phyloP scores from a whole-genome alignment of 257 asterid species.

The Gynochthodes officinalis region DNA sequence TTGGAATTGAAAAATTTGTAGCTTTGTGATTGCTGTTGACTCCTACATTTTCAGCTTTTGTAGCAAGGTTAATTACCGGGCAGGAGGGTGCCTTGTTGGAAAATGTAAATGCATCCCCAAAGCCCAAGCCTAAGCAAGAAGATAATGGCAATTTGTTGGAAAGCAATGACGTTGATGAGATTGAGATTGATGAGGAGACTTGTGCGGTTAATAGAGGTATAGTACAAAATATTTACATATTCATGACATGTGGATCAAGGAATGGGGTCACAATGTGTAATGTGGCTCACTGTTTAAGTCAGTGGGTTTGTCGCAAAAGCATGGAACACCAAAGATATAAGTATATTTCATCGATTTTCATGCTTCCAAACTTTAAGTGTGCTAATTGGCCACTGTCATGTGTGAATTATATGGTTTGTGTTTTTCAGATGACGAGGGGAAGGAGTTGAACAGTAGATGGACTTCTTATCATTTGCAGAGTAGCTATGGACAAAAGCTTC shows the following conservation, averaged over 20 bases:
- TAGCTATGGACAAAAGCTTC: conserved; percentile 35
- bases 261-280: not conserved
- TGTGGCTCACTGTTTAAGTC: not conserved
- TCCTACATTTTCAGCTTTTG: conserved; percentile 58
- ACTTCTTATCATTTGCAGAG: conserved; percentile 28
- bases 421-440: conserved; percentile 35
- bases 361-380: not conserved
- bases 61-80: conserved; percentile 41
- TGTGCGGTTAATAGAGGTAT: conserved; percentile 27
- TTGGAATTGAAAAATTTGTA: not conserved
- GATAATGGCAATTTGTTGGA: conserved; percentile 42
- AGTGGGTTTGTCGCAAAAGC: not conserved
- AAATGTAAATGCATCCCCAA: conserved; percentile 55
- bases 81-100: conserved; percentile 33
- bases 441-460: conserved; percentile 15
- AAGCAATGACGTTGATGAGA: conserved; percentile 38
- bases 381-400: not conserved
- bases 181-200: conserved; percentile 36
- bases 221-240: not conserved
- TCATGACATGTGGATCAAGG: too few relatives aligned
- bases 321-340: not conserved
- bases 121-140: conserved; percentile 57
- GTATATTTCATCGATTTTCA: not conserved
- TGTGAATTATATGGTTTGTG: conserved; percentile 10
- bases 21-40: not conserved